Percentiles rank a stretch among this genome's conserved stretches.
phyloP scores from a whole-genome alignment of 306 rosid genomes.

The Geum urbanum region DNA sequence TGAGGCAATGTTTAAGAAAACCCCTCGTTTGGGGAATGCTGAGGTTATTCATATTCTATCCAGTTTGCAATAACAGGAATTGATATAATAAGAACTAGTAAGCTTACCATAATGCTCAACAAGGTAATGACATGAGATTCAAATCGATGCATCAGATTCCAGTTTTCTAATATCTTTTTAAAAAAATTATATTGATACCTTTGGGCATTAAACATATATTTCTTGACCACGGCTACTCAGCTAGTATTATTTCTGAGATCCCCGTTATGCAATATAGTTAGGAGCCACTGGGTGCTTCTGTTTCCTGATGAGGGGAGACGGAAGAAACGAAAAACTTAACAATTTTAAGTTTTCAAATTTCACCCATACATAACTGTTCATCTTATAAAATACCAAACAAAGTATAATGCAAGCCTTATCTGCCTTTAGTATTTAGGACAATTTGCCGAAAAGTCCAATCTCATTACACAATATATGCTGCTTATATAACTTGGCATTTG shows the following conservation, averaged over 20 bases:
- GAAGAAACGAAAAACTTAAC: not conserved
- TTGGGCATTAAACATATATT: not conserved
- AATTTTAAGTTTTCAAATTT: slow-evolving; percentile 7
- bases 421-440: too few species aligned
- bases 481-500: not conserved
- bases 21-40: too few species aligned
- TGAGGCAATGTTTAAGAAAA: too few species aligned
- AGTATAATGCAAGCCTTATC: not conserved
- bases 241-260: not conserved
- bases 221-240: too few species aligned
- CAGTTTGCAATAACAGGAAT: too few species aligned
- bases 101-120: too few species aligned
- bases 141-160: too few species aligned
- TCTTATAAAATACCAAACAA: not conserved
- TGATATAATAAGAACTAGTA: too few species aligned
- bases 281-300: slow-evolving; percentile 13
- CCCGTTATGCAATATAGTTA: not conserved
- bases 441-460: not conserved
- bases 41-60: too few species aligned
- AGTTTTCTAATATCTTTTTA: too few species aligned
- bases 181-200: not conserved
- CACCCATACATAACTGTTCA: not conserved
- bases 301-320: not conserved
- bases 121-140: too few species aligned
- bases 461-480: not conserved